These are phyloP conservation scores for Cryphonectria carpinicola DNA, from an alignment of 2,329 filamentous ascomycete genomes.

Conservation along the genomic window DNA sequence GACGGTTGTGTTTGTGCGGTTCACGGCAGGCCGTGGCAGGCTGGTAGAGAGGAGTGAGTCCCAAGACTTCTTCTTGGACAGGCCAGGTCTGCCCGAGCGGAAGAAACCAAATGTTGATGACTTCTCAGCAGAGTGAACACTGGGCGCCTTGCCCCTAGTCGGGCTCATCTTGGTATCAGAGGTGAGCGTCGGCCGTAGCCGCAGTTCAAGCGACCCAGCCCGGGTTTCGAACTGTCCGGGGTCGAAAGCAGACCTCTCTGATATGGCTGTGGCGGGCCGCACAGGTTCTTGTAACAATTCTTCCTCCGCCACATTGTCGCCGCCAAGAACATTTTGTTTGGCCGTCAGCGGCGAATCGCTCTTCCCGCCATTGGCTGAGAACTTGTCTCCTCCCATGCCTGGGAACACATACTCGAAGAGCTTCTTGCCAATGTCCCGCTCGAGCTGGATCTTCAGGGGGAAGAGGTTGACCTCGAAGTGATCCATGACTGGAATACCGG, in stretches of 20 bases:
- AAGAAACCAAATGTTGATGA: conserved; percentile 56
- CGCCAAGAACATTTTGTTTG: conserved; percentile 49
- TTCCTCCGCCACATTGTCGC: conserved; percentile 53
- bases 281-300: conserved; percentile 35
- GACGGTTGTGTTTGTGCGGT: conserved; percentile 51
- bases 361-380: conserved; percentile 45
- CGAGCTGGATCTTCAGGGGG: conserved; percentile 90
- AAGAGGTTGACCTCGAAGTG: conserved; percentile 94
- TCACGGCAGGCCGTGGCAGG: conserved; percentile 48
- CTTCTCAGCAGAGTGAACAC: conserved; percentile 53
- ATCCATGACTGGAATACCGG: conserved; percentile 95
- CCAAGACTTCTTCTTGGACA: conserved; percentile 57
- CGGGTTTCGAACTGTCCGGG: conserved; percentile 59
- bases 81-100: conserved; percentile 48
- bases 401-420: conserved; percentile 98
- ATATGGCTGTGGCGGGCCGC: conserved; percentile 39
- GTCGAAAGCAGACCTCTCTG: conserved; percentile 49
- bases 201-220: conserved; percentile 76
- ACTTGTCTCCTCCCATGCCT: conserved; percentile 65
- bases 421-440: conserved; percentile 88
- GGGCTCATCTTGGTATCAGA: conserved; percentile 49
- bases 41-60: conserved; percentile 55
- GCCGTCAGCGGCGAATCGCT: conserved; percentile 65
- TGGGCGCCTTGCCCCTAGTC: conserved; percentile 52
- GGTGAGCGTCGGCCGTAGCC: conserved; percentile 80